Percentiles rank a stretch among this genome's conserved stretches.
Conservation (phyloP, 768 basidiomycete genomes). For the Megacollybia marginata region DNA sequence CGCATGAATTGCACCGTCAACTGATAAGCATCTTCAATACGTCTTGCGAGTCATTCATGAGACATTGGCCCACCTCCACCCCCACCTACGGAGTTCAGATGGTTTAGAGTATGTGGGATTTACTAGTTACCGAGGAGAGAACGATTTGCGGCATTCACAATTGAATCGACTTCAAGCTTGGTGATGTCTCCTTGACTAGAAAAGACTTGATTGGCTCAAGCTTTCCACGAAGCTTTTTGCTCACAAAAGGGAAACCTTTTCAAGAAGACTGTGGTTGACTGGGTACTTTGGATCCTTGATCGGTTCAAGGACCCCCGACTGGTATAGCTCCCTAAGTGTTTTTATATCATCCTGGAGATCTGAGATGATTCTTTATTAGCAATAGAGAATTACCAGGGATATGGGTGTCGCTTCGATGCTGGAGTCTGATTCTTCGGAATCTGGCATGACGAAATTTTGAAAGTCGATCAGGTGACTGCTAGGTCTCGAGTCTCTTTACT, state of each 20-base stretch:
- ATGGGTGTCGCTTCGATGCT: too few species aligned
- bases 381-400: too few species aligned
- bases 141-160: constrained; percentile 80
- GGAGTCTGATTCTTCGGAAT: too few species aligned
- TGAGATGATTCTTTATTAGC: too few species aligned
- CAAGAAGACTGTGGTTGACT: background rate
- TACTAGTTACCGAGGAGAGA: constrained; percentile 49
- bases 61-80: background rate
- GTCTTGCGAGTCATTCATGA: constrained; percentile 10
- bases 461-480: too few species aligned
- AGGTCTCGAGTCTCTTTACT: too few species aligned
- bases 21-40: constrained; percentile 23
- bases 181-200: constrained; percentile 77
- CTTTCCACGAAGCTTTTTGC: background rate
- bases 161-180: constrained; percentile 55
- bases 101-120: background rate
- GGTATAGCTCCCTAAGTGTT: background rate
- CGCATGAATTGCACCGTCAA: constrained; percentile 76
- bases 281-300: background rate
- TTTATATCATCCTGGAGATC: background rate
- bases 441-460: too few species aligned
- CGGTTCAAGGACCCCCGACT: background rate
- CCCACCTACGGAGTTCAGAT: constrained; percentile 8
- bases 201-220: background rate
- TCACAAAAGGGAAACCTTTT: background rate